These are phyloP conservation scores for Fagus sylvatica DNA, from an alignment of 306 rosid genomes.

Conservation along the genomic window DNA sequence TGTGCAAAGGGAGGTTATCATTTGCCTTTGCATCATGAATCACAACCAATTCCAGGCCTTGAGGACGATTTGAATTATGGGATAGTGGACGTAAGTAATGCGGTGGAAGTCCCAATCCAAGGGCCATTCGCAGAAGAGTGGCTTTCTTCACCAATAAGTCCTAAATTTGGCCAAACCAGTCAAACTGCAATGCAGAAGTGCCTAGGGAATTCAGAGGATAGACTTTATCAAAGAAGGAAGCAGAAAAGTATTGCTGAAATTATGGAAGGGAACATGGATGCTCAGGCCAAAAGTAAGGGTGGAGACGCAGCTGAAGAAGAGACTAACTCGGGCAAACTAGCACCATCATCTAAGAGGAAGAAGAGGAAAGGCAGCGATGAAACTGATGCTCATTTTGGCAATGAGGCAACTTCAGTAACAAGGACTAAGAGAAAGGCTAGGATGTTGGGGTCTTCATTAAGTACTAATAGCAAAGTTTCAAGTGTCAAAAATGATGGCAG, in stretches of 20 bases:
- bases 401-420: constrained; percentile 20
- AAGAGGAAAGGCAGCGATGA: constrained; percentile 41
- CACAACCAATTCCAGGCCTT: constrained; percentile 58
- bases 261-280: constrained; percentile 45
- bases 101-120: constrained; percentile 45
- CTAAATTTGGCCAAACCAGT: constrained; percentile 24
- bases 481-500: constrained; percentile 25
- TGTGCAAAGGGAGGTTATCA: constrained; percentile 52
- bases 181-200: constrained; percentile 11
- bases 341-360: constrained; percentile 27
- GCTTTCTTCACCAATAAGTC: constrained; percentile 37
- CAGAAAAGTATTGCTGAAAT: constrained; percentile 78
- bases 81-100: constrained; percentile 8
- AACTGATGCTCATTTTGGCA: neutral
- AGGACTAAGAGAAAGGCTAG: constrained; percentile 27
- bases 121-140: constrained; percentile 63
- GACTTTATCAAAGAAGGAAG: constrained; percentile 52
- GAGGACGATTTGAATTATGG: constrained; percentile 43
- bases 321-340: constrained; percentile 22
- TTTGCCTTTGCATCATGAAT: constrained; percentile 45
- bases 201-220: constrained; percentile 30
- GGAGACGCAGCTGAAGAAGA: constrained; percentile 26
- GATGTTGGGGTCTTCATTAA: constrained; percentile 20
- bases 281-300: constrained; percentile 25
- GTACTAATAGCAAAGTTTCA: constrained; percentile 14